A percentile compares a stretch with the other conserved stretches of the same genome.
Evolutionary conservation across 805 yeast genomes (phyloP).

Genomic region (Monosporozyma servazzii): DNA sequence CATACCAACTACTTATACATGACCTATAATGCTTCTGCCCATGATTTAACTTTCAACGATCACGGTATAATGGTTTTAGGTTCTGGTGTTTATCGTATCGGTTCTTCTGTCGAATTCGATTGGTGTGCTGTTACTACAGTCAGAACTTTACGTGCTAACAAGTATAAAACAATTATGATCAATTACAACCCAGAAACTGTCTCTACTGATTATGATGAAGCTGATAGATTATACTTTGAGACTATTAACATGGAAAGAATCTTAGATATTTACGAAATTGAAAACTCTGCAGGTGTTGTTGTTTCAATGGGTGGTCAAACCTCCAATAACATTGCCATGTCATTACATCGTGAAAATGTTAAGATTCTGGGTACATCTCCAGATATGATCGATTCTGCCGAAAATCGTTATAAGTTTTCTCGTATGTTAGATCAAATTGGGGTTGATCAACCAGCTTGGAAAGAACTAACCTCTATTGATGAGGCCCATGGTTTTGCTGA

Average conservation of each 20-base stretch:
- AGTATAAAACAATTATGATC: constrained; percentile 88
- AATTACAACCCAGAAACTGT: constrained; percentile 98
- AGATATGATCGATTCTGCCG: constrained; percentile 97
- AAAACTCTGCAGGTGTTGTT: constrained; percentile 82
- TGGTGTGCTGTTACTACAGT: constrained; percentile 99
- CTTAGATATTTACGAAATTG: constrained; percentile 87
- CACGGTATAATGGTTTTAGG: constrained; percentile 94
- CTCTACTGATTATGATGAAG: constrained; percentile 97
- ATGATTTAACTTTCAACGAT: constrained; percentile 83
- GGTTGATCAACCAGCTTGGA: constrained; percentile 99
- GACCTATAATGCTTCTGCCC: constrained; percentile 85
- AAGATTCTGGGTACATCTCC: constrained; percentile 96
- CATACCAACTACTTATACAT: constrained; percentile 87
- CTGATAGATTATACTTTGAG: constrained; percentile 92
- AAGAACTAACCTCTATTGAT: constrained; percentile 82
- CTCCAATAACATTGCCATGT: constrained; percentile 89
- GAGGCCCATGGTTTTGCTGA: constrained; percentile 93
- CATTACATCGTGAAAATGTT: constrained; percentile 86
- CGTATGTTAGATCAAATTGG: constrained; percentile 94
- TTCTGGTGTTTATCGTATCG: constrained; percentile 97
- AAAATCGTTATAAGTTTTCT: constrained; percentile 94
- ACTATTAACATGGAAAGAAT: constrained; percentile 90
- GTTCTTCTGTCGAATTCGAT: constrained; percentile 97
- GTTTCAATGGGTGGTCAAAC: constrained; percentile 99
- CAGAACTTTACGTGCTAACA: constrained; percentile 80